phyloP scores from a whole-genome alignment of 148 eudicot genomes.

The Fagopyrum homotropicum region DNA sequence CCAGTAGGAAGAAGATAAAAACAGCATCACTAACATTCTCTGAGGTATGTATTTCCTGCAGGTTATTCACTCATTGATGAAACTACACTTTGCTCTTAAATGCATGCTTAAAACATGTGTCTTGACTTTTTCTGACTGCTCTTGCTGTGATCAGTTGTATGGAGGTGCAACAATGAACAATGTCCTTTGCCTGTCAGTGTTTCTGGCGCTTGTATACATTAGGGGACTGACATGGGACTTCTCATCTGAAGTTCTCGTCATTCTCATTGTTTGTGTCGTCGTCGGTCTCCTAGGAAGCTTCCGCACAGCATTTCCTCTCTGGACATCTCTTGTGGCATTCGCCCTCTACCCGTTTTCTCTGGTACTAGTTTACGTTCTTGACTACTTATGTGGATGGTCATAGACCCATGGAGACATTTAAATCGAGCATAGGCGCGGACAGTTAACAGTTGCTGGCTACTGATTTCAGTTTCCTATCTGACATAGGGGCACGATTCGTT shows the following conservation, averaged over 20 bases:
- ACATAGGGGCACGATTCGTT: background rate
- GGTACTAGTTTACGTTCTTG: conserved; percentile 65
- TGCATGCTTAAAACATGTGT: background rate
- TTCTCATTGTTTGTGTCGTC: conserved; percentile 62
- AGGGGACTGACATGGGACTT: conserved; percentile 83
- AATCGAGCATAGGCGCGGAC: background rate
- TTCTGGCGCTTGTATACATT: conserved; percentile 64
- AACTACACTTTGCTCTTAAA: background rate
- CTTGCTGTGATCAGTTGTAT: conserved; percentile 42
- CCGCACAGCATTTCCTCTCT: conserved; percentile 70
- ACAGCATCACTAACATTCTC: conserved; percentile 89
- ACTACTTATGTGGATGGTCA: conserved; percentile 82
- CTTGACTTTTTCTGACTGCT: background rate
- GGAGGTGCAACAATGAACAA: conserved; percentile 91
- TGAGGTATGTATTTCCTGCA: conserved; percentile 39
- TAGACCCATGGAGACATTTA: conserved; percentile 20
- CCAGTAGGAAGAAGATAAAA: conserved; percentile 58
- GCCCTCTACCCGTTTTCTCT: conserved; percentile 71
- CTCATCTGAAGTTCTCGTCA: conserved; percentile 88
- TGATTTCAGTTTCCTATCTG: background rate
- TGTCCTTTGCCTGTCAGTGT: conserved; percentile 68
- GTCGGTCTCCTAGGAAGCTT: conserved; percentile 80
- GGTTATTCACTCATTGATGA: background rate
- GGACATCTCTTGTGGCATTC: conserved; percentile 76
- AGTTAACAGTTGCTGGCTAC: background rate